Conservation (phyloP, 2,329 filamentous ascomycete species). For the Lasiodiplodia hormozganensis region DNA sequence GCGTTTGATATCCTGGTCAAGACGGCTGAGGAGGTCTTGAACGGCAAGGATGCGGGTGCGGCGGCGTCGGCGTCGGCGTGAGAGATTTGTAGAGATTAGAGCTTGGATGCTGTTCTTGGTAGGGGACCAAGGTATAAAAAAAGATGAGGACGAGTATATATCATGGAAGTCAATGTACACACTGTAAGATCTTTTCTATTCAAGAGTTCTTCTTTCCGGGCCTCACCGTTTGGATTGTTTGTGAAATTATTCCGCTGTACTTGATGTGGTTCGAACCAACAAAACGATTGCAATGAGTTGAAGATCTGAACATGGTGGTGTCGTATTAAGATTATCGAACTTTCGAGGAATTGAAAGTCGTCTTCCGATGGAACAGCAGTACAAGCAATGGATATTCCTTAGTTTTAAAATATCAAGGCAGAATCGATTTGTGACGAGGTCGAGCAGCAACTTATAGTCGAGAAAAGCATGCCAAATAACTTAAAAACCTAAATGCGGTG, state of each 20-base stretch:
- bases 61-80: neutral
- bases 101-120: neutral
- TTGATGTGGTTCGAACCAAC: no score
- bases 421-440: no score
- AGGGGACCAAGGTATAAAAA: neutral
- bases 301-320: no score
- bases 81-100: neutral
- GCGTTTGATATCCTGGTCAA: constrained; percentile 78
- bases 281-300: no score
- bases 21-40: constrained; percentile 61
- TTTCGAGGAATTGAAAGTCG: no score
- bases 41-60: neutral
- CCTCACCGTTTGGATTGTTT: neutral
- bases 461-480: no score
- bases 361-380: no score
- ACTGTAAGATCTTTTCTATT: neutral
- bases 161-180: neutral
- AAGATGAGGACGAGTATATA: neutral
- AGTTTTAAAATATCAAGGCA: no score
- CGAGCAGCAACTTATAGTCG: no score
- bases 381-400: no score
- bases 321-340: no score
- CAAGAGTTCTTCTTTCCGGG: neutral
- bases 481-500: no score
- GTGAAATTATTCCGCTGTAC: neutral